Percentiles rank a stretch among this genome's conserved stretches.
phyloP scores from a whole-genome alignment of 768 basidiomycete species.

The Postia placenta region DNA sequence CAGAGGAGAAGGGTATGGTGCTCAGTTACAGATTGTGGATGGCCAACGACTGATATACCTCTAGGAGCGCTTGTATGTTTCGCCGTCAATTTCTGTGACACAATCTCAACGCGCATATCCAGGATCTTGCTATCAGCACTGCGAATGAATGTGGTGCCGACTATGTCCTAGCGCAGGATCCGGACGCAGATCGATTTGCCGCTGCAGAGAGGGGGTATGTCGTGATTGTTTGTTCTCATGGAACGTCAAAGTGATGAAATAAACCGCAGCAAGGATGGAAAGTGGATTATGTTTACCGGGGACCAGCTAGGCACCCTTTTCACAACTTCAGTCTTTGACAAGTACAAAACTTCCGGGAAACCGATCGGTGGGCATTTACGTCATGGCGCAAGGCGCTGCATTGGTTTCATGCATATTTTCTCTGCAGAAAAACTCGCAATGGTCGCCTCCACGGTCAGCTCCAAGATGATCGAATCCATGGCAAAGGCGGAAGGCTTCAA shows the following conservation, averaged over 20 bases:
- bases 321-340: constrained; percentile 38
- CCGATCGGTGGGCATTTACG: constrained; percentile 28
- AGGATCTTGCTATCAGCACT: constrained; percentile 68
- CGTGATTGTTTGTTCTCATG: not conserved
- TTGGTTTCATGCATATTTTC: not conserved
- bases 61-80: constrained; percentile 21
- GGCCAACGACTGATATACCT: not conserved
- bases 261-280: constrained; percentile 38
- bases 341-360: constrained; percentile 40
- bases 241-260: not conserved
- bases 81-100: not conserved
- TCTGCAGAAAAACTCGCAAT: constrained; percentile 60
- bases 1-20: constrained; percentile 74
- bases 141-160: constrained; percentile 46
- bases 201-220: constrained; percentile 64
- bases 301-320: constrained; percentile 72
- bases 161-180: constrained; percentile 85
- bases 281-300: constrained; percentile 73
- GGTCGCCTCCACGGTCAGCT: constrained; percentile 87
- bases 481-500: constrained; percentile 72
- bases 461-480: constrained; percentile 82
- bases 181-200: constrained; percentile 79
- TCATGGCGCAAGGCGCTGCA: no score
- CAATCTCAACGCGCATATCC: not conserved
- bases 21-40: not conserved